Evolutionary conservation across 371 early-diverging fungal genomes (phyloP).

Genomic region (Gilbertella persicaria): DNA sequence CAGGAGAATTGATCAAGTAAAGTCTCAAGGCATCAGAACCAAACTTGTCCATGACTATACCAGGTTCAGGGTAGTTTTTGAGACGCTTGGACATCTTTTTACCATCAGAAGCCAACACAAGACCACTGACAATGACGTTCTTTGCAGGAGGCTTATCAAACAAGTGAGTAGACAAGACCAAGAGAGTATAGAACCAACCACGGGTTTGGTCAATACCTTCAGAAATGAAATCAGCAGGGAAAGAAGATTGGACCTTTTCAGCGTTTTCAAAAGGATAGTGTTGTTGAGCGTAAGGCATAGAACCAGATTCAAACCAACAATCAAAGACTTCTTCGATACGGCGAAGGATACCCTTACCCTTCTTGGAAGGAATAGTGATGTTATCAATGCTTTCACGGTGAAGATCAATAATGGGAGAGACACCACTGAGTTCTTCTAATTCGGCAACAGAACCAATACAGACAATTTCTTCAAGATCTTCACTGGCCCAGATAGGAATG

Average conservation of each 20-base stretch:
- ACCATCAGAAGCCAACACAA: slow-evolving; percentile 99
- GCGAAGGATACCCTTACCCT: slow-evolving; percentile 87
- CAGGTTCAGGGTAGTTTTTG: slow-evolving; percentile 99
- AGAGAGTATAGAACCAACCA: slow-evolving; percentile 99
- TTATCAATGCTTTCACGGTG: slow-evolving; percentile 99
- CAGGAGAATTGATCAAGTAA: slow-evolving; percentile 99
- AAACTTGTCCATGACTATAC: slow-evolving; percentile 82
- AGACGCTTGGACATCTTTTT: slow-evolving; percentile 99
- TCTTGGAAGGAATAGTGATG: slow-evolving; percentile 94
- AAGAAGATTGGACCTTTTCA: slow-evolving; percentile 80
- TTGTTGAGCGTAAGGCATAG: slow-evolving; percentile 99
- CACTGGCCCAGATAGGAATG: slow-evolving; percentile 98
- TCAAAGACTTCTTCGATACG: slow-evolving; percentile 99
- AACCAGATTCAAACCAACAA: slow-evolving; percentile 99
- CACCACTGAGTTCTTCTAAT: slow-evolving; percentile 91
- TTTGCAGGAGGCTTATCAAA: slow-evolving; percentile 98
- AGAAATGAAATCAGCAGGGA: slow-evolving; percentile 99
- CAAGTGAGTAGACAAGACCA: slow-evolving; percentile 98
- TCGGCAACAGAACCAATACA: slow-evolving; percentile 97
- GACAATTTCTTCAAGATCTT: slow-evolving; percentile 91
- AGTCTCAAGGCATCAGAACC: slow-evolving; percentile 99
- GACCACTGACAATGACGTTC: slow-evolving; percentile 99
- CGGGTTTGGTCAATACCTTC: slow-evolving; percentile 99
- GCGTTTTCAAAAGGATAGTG: slow-evolving; percentile 99
- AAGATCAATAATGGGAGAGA: slow-evolving; percentile 89